Evolutionary conservation across 148 eudicot species (phyloP).

Genomic region (Fagopyrum tataricum): DNA sequence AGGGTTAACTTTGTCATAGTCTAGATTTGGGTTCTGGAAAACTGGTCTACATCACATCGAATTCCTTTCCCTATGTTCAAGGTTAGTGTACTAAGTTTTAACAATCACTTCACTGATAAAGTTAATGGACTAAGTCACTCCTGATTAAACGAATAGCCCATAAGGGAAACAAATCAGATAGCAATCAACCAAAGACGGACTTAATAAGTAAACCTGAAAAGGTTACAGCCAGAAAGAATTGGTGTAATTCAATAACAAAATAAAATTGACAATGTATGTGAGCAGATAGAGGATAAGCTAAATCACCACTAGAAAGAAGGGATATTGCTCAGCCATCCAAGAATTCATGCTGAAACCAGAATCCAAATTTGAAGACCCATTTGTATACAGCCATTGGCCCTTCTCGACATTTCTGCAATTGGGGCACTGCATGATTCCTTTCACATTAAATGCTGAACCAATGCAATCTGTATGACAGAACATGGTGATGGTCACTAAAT

Average conservation of each 20-base stretch:
- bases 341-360: constrained; percentile 31
- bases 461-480: constrained; percentile 52
- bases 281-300: background rate
- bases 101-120: too few relatives aligned
- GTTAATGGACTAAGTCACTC: too few relatives aligned
- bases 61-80: too few relatives aligned
- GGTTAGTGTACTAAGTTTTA: too few relatives aligned
- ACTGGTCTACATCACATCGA: too few relatives aligned
- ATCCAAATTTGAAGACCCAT: constrained; percentile 30
- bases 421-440: constrained; percentile 81
- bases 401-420: constrained; percentile 66
- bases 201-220: background rate
- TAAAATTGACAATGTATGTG: background rate
- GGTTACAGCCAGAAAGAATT: background rate
- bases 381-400: constrained; percentile 61
- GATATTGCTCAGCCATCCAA: constrained; percentile 25
- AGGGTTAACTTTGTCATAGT: too few relatives aligned
- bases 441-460: constrained; percentile 67
- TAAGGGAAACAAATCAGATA: too few relatives aligned
- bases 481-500: background rate
- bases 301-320: constrained; percentile 10
- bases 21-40: too few relatives aligned
- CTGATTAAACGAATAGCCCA: too few relatives aligned
- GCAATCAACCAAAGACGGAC: background rate
- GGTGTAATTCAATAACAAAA: background rate